phyloP scores from a whole-genome alignment of 176 grass and related monocot genomes.

The Elymus sibiricus region DNA sequence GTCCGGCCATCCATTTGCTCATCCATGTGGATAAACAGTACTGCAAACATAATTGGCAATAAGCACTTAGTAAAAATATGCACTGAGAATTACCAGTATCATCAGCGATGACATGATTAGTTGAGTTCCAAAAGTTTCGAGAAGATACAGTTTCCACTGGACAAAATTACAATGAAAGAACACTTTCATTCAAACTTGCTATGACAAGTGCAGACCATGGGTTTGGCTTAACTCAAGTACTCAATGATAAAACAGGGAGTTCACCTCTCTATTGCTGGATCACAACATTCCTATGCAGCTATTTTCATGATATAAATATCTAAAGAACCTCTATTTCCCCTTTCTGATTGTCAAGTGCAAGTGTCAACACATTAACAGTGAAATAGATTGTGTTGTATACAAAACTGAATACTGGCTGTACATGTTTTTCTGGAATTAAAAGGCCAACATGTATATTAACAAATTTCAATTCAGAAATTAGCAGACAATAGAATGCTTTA shows the following conservation, averaged over 20 bases:
- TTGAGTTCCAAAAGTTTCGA: background rate
- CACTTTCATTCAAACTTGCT: background rate
- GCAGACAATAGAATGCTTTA: background rate
- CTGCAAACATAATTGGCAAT: constrained; percentile 49
- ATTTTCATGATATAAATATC: background rate
- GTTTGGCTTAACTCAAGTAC: constrained; percentile 12
- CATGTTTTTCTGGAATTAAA: background rate
- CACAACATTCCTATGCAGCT: background rate
- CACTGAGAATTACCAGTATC: background rate
- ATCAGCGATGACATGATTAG: background rate
- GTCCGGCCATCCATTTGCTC: constrained; percentile 96
- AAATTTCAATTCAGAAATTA: constrained; percentile 21
- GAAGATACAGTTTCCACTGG: background rate
- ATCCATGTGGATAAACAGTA: constrained; percentile 89
- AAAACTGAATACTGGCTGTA: background rate
- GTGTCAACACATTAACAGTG: constrained; percentile 7
- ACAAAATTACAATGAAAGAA: constrained; percentile 4
- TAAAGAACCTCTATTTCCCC: background rate
- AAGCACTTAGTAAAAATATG: background rate
- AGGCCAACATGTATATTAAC: background rate
- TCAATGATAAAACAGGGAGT: background rate
- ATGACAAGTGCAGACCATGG: background rate
- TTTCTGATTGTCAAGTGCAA: background rate
- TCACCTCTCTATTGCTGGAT: background rate
- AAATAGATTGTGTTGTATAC: background rate